phyloP scores from a whole-genome alignment of 495 filamentous ascomycete species.

The Amorphotheca resinae region DNA sequence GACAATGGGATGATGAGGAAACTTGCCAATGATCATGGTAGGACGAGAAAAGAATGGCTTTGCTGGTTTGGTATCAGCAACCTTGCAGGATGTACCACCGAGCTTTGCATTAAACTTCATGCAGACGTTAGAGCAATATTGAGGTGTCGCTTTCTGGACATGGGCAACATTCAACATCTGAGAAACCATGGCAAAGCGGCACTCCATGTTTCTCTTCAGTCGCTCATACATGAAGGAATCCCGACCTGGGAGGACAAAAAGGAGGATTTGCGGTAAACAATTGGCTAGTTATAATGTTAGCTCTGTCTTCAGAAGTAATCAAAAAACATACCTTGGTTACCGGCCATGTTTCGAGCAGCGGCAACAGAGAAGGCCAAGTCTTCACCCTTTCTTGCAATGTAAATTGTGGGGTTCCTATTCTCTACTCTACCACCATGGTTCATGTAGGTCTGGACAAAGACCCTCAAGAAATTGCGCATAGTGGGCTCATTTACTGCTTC shows the following conservation, averaged over 20 bases:
- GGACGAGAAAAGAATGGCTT: slow-evolving; percentile 8
- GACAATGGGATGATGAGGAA: slow-evolving; percentile 16
- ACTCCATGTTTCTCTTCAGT: slow-evolving; percentile 75
- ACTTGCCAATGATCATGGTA: slow-evolving; percentile 19
- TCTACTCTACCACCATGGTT: slow-evolving; percentile 58
- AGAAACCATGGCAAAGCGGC: slow-evolving; percentile 61
- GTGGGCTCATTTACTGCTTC: slow-evolving; percentile 25
- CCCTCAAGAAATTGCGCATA: slow-evolving; percentile 41
- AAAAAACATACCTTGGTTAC: slow-evolving; percentile 2
- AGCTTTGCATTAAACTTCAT: slow-evolving; percentile 97
- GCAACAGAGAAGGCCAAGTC: too few relatives aligned
- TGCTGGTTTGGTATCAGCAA: not conserved
- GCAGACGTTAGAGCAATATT: slow-evolving; percentile 78
- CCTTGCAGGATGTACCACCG: slow-evolving; percentile 54
- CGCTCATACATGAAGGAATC: slow-evolving; percentile 54
- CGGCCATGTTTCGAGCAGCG: slow-evolving; percentile 1
- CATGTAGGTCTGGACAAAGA: slow-evolving; percentile 49
- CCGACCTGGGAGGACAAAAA: slow-evolving; percentile 62
- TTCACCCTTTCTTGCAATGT: too few relatives aligned
- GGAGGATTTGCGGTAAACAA: slow-evolving; percentile 45
- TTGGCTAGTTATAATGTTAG: not conserved
- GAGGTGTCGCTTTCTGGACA: slow-evolving; percentile 46
- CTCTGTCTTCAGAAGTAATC: not conserved
- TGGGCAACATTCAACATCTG: slow-evolving; percentile 55
- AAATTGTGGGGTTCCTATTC: slow-evolving; percentile 21